phyloP scores from a whole-genome alignment of 805 yeast genomes.

The Cyberlindnera xylosilytica region DNA sequence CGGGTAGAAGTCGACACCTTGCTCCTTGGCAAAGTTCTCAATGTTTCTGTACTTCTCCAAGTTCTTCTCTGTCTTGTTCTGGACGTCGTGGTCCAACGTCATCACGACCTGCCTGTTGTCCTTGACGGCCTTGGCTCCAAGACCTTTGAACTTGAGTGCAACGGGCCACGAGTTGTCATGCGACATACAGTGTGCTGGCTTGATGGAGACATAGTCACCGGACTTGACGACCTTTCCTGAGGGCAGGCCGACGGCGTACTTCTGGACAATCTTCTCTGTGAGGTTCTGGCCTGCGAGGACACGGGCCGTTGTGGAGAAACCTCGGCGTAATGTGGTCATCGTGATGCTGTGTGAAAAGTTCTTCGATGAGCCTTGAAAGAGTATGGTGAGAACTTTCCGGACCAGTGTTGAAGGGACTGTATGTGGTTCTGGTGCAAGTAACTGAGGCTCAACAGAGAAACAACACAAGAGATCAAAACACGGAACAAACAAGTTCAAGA shows the following conservation, averaged over 20 bases:
- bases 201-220: conserved; percentile 94
- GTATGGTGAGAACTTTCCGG: too few relatives aligned
- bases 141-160: conserved; percentile 91
- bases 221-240: conserved; percentile 71
- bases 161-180: conserved; percentile 99
- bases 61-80: conserved; percentile 86
- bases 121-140: conserved; percentile 82
- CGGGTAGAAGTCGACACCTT: conserved; percentile 94
- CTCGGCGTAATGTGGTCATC: conserved; percentile 11
- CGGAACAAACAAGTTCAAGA: background rate
- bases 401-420: too few relatives aligned
- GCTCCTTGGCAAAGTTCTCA: conserved; percentile 82
- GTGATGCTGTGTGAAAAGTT: too few relatives aligned
- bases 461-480: background rate
- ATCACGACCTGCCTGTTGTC: conserved; percentile 91
- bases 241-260: conserved; percentile 83
- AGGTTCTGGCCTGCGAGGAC: conserved; percentile 58
- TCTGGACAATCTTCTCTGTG: conserved; percentile 94
- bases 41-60: conserved; percentile 84
- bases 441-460: background rate
- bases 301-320: conserved; percentile 22
- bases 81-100: conserved; percentile 97
- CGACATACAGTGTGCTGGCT: conserved; percentile 98
- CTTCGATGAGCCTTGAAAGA: too few relatives aligned
- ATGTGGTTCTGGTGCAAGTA: background rate